phyloP scores from a whole-genome alignment of 2,329 filamentous ascomycete species.

The Colletotrichum gloeosporioides region DNA sequence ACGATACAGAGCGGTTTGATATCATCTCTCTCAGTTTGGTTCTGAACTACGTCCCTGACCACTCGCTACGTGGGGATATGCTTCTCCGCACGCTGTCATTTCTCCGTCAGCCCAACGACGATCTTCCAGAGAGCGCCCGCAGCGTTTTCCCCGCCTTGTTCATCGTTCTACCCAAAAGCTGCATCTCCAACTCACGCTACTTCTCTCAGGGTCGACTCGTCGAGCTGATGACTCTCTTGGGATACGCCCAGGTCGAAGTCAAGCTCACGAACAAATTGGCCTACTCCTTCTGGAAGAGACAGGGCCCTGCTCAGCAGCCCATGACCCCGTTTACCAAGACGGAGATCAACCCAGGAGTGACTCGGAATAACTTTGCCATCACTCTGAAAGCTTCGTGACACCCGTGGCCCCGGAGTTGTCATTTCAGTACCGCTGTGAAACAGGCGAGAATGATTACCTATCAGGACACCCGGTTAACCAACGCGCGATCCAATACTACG shows the following conservation, averaged over 20 bases:
- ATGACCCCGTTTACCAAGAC: slow-evolving; percentile 67
- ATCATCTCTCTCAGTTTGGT: slow-evolving; percentile 92
- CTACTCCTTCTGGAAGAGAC: slow-evolving; percentile 83
- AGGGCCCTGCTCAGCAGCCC: slow-evolving; percentile 19
- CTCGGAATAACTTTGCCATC: slow-evolving; percentile 91
- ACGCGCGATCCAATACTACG: background rate
- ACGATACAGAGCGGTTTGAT: slow-evolving; percentile 74
- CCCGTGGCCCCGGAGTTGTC: background rate
- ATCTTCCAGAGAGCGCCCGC: slow-evolving; percentile 25
- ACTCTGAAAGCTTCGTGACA: slow-evolving; percentile 56
- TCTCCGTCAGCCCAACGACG: slow-evolving; percentile 48
- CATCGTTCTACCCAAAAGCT: slow-evolving; percentile 87
- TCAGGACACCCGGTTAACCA: background rate
- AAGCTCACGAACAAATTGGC: slow-evolving; percentile 85
- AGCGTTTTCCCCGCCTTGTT: slow-evolving; percentile 74
- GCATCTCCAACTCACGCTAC: slow-evolving; percentile 89
- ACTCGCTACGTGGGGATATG: slow-evolving; percentile 81
- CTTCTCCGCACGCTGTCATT: slow-evolving; percentile 77
- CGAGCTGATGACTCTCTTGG: slow-evolving; percentile 77
- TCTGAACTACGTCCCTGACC: slow-evolving; percentile 89
- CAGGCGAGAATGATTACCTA: background rate
- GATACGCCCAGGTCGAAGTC: slow-evolving; percentile 68
- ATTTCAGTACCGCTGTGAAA: background rate
- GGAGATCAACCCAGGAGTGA: slow-evolving; percentile 75
- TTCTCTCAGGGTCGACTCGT: slow-evolving; percentile 73